Evolutionary conservation across 2,329 filamentous ascomycete species (phyloP), one percentile per base, ranked within the genome.

Genomic region (Helicocarpus griseus): DNA sequence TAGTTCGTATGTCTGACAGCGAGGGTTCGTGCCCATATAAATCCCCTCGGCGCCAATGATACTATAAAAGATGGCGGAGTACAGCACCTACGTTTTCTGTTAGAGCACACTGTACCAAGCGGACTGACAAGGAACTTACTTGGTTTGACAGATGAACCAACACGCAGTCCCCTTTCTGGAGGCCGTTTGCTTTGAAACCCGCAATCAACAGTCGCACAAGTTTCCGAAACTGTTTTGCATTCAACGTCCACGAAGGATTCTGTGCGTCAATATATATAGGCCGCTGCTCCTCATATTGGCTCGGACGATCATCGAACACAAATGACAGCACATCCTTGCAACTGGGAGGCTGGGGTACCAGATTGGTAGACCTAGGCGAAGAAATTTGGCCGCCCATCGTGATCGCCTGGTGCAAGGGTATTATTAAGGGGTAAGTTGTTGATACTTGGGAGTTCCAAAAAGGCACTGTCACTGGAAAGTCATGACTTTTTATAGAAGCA

Each of bases 101-200:
- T 28, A 38, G 33, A 40, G 21, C 1, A 1, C 3, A 13, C 38
- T 28, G 38, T 7, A 28, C 36, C 24, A 1, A 19, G 22, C 7
- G 21, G 11, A 31, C 45, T 31, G 26, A 17, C 19, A n/a, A 26
- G 8, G 47, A 52, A 51, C 58, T 31, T 58, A 77, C 73, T 60
- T 79, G 72, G 63, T 81, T 81, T 64, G 79, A 78, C 0, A 74
- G 74, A 56, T 80, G 75, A 44, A 81, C 69, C 40, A 73, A 74
- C 6, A 81, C 73, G 53, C 73, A 75, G 53, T 81, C 77, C 38
- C 76, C 77, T 29, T 64, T 61, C 49, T 71, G 58, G 2, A 80
- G 49, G 0, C 78, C 78, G 28, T 73, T 65, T 4, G 65, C 68
- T 29, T 64, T 68, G 48, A 81, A 69, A 0, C 78, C 78, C 4